These are phyloP conservation scores for Lepidium campestre DNA, from an alignment of 441 rosid species.

Conservation along the genomic window DNA sequence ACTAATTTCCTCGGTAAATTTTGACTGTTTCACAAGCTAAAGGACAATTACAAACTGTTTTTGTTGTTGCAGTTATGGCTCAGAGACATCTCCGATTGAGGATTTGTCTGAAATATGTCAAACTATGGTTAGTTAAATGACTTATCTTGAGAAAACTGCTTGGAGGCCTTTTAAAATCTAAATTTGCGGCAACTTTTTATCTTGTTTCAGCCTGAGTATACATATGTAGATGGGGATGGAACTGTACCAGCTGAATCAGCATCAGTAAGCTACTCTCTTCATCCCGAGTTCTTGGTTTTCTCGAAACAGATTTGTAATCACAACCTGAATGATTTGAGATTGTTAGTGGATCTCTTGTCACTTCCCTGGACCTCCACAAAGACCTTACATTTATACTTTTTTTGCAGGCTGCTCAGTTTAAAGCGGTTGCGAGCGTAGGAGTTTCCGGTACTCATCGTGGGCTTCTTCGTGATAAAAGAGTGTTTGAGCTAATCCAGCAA, in stretches of 20 bases:
- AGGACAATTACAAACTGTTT: not conserved
- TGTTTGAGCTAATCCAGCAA: constrained; percentile 45
- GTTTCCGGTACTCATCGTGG: constrained; percentile 57
- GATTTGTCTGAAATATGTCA: constrained; percentile 86
- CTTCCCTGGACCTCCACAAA: not conserved
- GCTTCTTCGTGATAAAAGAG: constrained; percentile 44
- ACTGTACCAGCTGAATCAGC: constrained; percentile 90
- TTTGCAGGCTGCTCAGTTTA: constrained; percentile 59
- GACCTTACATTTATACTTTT: not conserved
- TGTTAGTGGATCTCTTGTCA: not conserved
- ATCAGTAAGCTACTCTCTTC: constrained; percentile 35
- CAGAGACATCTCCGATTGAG: constrained; percentile 59
- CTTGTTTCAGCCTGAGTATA: constrained; percentile 60
- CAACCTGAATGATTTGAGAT: not conserved
- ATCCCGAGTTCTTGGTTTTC: not conserved
- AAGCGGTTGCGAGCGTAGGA: constrained; percentile 60
- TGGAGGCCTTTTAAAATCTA: not conserved
- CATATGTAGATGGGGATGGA: constrained; percentile 85
- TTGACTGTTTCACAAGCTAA: not conserved
- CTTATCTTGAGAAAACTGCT: not conserved
- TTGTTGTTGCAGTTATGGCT: constrained; percentile 61
- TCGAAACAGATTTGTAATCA: not conserved
- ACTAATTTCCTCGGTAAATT: not conserved
- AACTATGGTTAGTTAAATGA: constrained; percentile 47
- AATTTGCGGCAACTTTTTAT: not conserved